phyloP scores from a whole-genome alignment of 306 rosid species.

The Crotalaria pallida region DNA sequence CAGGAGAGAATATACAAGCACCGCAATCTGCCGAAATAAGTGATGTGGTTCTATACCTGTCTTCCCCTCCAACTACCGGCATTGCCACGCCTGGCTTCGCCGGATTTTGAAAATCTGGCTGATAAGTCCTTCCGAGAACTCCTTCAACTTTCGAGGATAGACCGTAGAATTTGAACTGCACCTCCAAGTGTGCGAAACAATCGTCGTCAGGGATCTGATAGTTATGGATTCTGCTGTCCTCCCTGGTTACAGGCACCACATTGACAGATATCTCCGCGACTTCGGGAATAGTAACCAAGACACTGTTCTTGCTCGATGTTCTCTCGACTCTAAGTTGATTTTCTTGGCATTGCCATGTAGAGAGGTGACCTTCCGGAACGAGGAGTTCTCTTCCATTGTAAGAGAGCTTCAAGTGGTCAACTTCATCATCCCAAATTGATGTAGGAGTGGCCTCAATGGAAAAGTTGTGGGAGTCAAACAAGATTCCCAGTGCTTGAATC shows the following conservation, averaged over 20 bases:
- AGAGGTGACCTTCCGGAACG: conserved; percentile 49
- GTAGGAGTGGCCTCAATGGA: conserved; percentile 54
- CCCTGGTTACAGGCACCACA: conserved; percentile 75
- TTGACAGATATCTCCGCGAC: conserved; percentile 58
- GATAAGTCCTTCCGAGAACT: conserved; percentile 84
- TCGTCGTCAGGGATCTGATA: conserved; percentile 63
- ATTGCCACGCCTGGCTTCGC: conserved; percentile 75
- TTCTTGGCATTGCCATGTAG: conserved; percentile 42
- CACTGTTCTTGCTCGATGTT: conserved; percentile 61
- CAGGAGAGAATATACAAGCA: conserved; percentile 33
- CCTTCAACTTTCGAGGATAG: conserved; percentile 71
- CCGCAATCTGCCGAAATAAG: conserved; percentile 52
- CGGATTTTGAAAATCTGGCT: conserved; percentile 65
- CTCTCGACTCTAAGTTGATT: conserved; percentile 46
- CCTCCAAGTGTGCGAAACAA: conserved; percentile 82
- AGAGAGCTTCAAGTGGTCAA: conserved; percentile 54
- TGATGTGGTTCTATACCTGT: conserved; percentile 61
- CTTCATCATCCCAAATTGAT: conserved; percentile 45
- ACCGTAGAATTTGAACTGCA: conserved; percentile 67
- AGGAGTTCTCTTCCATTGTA: conserved; percentile 39
- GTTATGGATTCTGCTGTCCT: conserved; percentile 71
- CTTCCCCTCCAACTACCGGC: conserved; percentile 83
- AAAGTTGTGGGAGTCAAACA: conserved; percentile 45
- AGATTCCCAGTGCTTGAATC: conserved; percentile 83
- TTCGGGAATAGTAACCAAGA: conserved; percentile 36